These are phyloP conservation scores for Eremochloa ophiuroides DNA, from an alignment of 176 grass and related monocot species.

Conservation along the genomic window DNA sequence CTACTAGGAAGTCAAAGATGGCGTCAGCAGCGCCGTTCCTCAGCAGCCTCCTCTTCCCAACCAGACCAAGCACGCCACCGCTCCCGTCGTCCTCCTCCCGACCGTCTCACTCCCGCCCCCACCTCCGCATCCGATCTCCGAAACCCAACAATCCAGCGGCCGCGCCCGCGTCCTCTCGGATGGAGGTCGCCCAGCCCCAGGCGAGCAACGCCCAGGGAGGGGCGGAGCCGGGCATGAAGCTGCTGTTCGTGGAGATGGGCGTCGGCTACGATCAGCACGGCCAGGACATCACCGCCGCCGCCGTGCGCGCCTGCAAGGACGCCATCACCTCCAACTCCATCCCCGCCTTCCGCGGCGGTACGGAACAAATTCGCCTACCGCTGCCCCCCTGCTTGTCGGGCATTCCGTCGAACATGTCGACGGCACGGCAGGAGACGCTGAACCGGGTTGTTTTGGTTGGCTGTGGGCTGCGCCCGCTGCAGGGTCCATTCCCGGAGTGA, in stretches of 20 bases:
- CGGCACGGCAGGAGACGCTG: neutral
- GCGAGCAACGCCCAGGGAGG: slow-evolving; percentile 10
- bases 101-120: neutral
- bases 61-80: neutral
- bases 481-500: slow-evolving; percentile 90
- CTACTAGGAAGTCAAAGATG: neutral
- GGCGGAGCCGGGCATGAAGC: slow-evolving; percentile 38
- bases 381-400: neutral
- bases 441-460: neutral
- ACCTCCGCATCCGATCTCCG: neutral
- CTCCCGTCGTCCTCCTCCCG: neutral
- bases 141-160: neutral
- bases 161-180: slow-evolving; percentile 8
- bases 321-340: slow-evolving; percentile 98
- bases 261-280: slow-evolving; percentile 98
- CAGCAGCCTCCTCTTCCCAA: neutral
- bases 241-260: slow-evolving; percentile 98
- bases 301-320: slow-evolving; percentile 86
- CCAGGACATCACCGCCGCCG: slow-evolving; percentile 81
- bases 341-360: slow-evolving; percentile 86
- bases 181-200: slow-evolving; percentile 37
- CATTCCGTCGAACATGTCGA: slow-evolving; percentile 26
- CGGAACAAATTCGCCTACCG: neutral
- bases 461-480: slow-evolving; percentile 1
- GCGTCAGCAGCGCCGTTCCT: neutral